phyloP scores from a whole-genome alignment of 306 rosid species.

The Lathyrus aphaca region DNA sequence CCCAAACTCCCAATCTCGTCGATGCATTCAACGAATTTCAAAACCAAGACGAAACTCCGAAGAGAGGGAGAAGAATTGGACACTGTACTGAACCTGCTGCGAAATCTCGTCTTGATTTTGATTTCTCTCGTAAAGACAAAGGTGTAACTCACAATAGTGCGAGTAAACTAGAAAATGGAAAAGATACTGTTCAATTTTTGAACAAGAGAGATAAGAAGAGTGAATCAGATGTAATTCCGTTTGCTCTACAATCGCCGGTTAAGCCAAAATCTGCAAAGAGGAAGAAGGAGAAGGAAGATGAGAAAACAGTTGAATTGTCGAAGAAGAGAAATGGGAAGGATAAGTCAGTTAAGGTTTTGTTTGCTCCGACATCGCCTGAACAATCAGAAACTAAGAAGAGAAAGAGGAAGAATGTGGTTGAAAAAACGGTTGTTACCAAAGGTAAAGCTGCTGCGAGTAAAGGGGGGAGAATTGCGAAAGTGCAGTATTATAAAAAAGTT shows the following conservation, averaged over 20 bases:
- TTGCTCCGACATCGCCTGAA: conserved; percentile 61
- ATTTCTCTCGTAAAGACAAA: conserved; percentile 8
- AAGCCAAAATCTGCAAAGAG: conserved; percentile 54
- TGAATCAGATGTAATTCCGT: conserved; percentile 24
- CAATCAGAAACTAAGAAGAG: conserved; percentile 57
- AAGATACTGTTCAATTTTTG: not conserved
- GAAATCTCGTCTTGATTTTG: conserved; percentile 29
- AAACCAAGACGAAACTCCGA: conserved; percentile 21
- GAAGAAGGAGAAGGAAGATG: conserved; percentile 46
- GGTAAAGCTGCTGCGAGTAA: conserved; percentile 48
- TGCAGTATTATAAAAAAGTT: conserved; percentile 64
- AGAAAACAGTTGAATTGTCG: conserved; percentile 19
- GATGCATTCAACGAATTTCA: not conserved
- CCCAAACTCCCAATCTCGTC: not conserved
- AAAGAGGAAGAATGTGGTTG: conserved; percentile 45
- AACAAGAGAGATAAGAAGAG: conserved; percentile 31
- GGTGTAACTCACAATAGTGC: not conserved
- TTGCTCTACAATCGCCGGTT: conserved; percentile 56
- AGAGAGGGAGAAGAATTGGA: conserved; percentile 2
- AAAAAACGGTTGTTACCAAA: conserved; percentile 50
- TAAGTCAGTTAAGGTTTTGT: conserved; percentile 20
- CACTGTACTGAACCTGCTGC: not conserved
- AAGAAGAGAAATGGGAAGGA: conserved; percentile 37
- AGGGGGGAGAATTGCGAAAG: conserved; percentile 10
- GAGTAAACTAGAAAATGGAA: not conserved